Evolutionary conservation across 2,329 filamentous ascomycete species (phyloP).

Genomic region (Colletotrichum spinosum): DNA sequence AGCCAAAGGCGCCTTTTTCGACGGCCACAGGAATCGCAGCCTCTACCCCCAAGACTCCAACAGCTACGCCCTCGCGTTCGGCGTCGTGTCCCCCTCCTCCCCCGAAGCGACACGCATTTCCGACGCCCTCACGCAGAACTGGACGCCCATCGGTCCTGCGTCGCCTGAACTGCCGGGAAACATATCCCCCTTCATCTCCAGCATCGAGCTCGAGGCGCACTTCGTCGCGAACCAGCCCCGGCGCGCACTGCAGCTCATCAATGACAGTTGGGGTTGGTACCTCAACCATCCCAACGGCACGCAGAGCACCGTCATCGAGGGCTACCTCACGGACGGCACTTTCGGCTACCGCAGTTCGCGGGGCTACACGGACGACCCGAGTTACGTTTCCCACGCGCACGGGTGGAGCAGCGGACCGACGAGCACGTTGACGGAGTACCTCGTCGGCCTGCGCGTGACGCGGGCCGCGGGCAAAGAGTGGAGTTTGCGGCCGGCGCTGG

Average conservation of each 20-base stretch:
- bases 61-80: slow-evolving; percentile 64
- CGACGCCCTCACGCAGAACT: slow-evolving; percentile 59
- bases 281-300: slow-evolving; percentile 68
- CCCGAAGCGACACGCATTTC: slow-evolving; percentile 54
- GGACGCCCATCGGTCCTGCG: slow-evolving; percentile 66
- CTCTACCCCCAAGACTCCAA: slow-evolving; percentile 72
- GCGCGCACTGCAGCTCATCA: slow-evolving; percentile 67
- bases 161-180: slow-evolving; percentile 68
- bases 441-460: slow-evolving; percentile 52
- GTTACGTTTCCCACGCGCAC: slow-evolving; percentile 61
- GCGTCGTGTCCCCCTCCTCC: slow-evolving; percentile 51
- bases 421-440: slow-evolving; percentile 55
- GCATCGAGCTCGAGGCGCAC: slow-evolving; percentile 70
- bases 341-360: slow-evolving; percentile 67
- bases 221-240: slow-evolving; percentile 58
- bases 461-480: slow-evolving; percentile 29
- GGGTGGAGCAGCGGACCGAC: slow-evolving; percentile 63
- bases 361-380: slow-evolving; percentile 62
- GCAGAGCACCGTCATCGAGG: slow-evolving; percentile 68
- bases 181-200: slow-evolving; percentile 68
- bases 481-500: slow-evolving; percentile 32
- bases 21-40: slow-evolving; percentile 61
- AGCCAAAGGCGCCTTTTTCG: slow-evolving; percentile 61
- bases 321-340: slow-evolving; percentile 65
- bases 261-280: slow-evolving; percentile 71